Base-by-base conservation (phyloP, 1,139 yeast genomes). In the Taiozyma onychis region DNA sequence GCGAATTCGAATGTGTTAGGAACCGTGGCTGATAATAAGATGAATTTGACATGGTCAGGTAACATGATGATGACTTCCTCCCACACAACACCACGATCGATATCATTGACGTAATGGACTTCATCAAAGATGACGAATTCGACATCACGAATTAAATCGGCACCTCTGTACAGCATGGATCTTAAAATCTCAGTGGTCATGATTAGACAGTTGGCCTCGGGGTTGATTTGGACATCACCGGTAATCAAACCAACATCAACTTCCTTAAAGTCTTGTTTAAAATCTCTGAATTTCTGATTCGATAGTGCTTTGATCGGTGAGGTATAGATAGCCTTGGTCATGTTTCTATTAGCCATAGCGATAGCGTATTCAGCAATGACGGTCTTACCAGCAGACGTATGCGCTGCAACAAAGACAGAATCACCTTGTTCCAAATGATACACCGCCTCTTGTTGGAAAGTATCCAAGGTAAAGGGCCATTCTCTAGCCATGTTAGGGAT, bases 1-100 rank as follows among this genome's bases (percentile, higher is more conserved):
- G 99, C 99, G 74, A 93, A 93, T 65, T 93, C 99, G 74, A 82
- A 88, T 0, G 99, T 95, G 66, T 93, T 93, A 8, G 99, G 99
- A 13, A 93, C 97, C 0, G 99, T 93, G 2, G 99, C 99, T 4
- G 97, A 90, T 43, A 91, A 71, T 49, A 91, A 73, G 53, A 91
- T 89, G 63, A 87, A 87, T 60, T 88, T 90, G 48, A 93, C 96
- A 67, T 91, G 96, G 57, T 91, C 97, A 1, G 99, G 99, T 44
- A 93, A 74, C 89, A 93, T 83, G 58, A 93, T 93, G 54, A 93
- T 93, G 9, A 95, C 96, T 67, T 93, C 99, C 70, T 93, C 99
- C 99, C 99, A 93, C 7, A 93, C 99, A 35, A 93, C 99, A 64
- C 99, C 99, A 67, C 99, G 80, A 63, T 90, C 97, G 52, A 88